These are phyloP conservation scores for Oidium heveae DNA, from an alignment of 2,329 filamentous ascomycete genomes.

Conservation along the genomic window DNA sequence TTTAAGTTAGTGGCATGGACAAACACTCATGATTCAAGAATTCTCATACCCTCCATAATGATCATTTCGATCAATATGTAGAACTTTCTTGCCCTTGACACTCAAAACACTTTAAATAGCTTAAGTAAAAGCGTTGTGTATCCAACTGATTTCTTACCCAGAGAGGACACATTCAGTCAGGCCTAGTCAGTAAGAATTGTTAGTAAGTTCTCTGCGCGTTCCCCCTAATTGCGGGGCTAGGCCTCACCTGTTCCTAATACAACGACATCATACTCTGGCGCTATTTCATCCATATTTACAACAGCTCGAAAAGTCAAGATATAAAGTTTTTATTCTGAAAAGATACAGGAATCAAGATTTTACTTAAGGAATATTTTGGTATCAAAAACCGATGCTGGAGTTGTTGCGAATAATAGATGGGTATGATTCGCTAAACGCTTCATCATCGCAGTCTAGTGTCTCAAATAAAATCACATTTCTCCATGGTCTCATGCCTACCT, in stretches of 20 bases:
- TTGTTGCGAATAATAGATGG: no score
- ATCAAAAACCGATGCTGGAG: no score
- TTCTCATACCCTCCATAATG: conserved; percentile 71
- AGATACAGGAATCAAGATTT: conserved; percentile 1
- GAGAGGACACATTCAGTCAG: conserved; percentile 98
- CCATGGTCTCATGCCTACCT: no score
- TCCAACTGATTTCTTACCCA: conserved; percentile 61
- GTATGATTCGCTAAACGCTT: no score
- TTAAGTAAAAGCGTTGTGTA: conserved; percentile 5
- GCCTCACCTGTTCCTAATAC: conserved; percentile 79
- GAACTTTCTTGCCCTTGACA: conserved; percentile 96
- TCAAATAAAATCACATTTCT: no score
- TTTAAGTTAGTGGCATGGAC: conserved; percentile 9
- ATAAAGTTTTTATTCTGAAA: no score
- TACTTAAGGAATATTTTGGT: no score
- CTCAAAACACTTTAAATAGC: conserved; percentile 47
- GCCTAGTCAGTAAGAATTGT: conserved; percentile 24
- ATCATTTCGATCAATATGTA: conserved; percentile 96
- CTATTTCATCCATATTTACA: conserved; percentile 92
- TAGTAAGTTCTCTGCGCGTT: no score
- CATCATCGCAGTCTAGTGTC: no score
- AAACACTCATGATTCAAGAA: neutral
- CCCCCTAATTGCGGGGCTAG: conserved; percentile 14
- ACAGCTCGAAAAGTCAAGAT: conserved; percentile 10
- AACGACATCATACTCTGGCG: conserved; percentile 94